Base-by-base conservation (phyloP, 116 monocot genomes). In the Dioscorea cayenensis region DNA sequence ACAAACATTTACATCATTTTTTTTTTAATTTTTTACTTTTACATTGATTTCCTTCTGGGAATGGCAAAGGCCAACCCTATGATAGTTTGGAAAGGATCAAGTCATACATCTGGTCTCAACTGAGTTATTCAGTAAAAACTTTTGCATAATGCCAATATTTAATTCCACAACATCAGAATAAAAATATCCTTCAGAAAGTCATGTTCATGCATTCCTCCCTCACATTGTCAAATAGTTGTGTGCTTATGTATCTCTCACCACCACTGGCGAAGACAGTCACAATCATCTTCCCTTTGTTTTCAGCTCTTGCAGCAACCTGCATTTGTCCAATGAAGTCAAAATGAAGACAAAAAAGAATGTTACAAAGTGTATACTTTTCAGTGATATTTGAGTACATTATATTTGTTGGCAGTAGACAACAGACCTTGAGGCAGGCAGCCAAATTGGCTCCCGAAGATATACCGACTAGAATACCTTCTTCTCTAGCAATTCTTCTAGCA, bases 401-500 rank as follows among this genome's bases (percentile, higher is more conserved):
- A 28, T 51, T 4, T 18, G 36, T 18, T 36, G 32, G 11, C 19
- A 27, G 7, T 8, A n/a, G 22, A 23, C 13, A 19, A 63, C 19
- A 28, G 28, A 90, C 95, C 90, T 87, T 86, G 69, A 95, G 63
- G 73, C 79, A 82, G 60, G 95, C 92, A 14, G 87, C 87, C 75
- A 90, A 70, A 67, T 81, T 78, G 8, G 89, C 95, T 60, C 95
- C 95, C 25, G 95, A 95, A 23, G 95, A 95, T 69, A 95, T 95
- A 22, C 95, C 95, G 36, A 77, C 85, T 36, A 95, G 87, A 58
- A 95, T 55, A 19, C 89, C 95, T 85, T 95, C 95, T 69, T 90
- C 95, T n/a, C 36, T 59, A 17, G 90, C 89, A 70, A 95, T 66
- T 66, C 92, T 87, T 76, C 89, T 87, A 3, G 92, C 80, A 35